Conservation (phyloP, 306 rosid genomes). For the Senna tora region DNA sequence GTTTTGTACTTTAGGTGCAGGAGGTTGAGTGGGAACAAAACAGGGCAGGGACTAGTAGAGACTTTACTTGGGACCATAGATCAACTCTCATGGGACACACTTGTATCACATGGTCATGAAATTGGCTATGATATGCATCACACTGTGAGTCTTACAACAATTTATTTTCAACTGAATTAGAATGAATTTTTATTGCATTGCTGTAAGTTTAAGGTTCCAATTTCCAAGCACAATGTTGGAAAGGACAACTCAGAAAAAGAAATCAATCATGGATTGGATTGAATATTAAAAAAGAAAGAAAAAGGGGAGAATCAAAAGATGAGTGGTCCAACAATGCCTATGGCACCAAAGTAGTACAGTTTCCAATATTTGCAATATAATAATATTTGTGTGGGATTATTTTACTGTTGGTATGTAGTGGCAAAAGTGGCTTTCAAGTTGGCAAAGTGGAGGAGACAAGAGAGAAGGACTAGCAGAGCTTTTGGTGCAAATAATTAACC, state of each 20-base stretch:
- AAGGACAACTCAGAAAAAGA: not conserved
- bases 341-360: constrained; percentile 26
- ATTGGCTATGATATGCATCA: constrained; percentile 56
- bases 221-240: not conserved
- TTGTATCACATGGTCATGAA: constrained; percentile 66
- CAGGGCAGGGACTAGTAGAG: constrained; percentile 53
- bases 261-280: not conserved
- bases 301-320: constrained; percentile 34
- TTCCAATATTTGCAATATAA: constrained; percentile 12
- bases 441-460: constrained; percentile 67
- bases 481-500: constrained; percentile 68
- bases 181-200: not conserved
- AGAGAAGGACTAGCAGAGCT: constrained; percentile 69
- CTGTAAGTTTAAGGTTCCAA: not conserved
- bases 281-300: not conserved
- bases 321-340: constrained; percentile 1
- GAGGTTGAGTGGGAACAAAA: constrained; percentile 48
- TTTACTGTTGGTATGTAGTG: constrained; percentile 49
- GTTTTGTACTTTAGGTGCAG: constrained; percentile 42
- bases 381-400: not conserved
- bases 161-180: constrained; percentile 6
- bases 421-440: constrained; percentile 76
- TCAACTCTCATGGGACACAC: constrained; percentile 64
- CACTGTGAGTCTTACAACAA: constrained; percentile 52
- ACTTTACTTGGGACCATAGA: constrained; percentile 61